Evolutionary conservation across 805 yeast genomes (phyloP).

Genomic region (Suhomyces faveliae): DNA sequence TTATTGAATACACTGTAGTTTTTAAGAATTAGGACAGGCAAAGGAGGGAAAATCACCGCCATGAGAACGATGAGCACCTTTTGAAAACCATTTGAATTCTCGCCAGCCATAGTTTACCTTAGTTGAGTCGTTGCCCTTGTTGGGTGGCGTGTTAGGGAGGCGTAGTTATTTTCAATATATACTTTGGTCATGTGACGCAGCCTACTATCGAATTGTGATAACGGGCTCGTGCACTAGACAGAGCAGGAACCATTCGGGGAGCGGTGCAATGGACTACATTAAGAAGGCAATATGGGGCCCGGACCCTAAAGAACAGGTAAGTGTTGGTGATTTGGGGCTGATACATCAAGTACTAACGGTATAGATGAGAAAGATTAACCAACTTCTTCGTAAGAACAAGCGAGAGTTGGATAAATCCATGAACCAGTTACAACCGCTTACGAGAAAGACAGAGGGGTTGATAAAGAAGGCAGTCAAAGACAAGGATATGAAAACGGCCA

Average conservation of each 20-base stretch:
- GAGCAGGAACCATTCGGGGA: background rate
- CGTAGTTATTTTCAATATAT: background rate
- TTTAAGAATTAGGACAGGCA: constrained; percentile 33
- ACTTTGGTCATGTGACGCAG: background rate
- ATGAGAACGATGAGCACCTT: constrained; percentile 27
- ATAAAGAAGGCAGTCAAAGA: constrained; percentile 75
- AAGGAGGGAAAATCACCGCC: constrained; percentile 38
- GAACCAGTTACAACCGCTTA: constrained; percentile 53
- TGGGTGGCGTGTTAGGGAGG: background rate
- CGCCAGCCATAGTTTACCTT: background rate
- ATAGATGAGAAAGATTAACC: constrained; percentile 70
- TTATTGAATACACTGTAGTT: constrained; percentile 30
- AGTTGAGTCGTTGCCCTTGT: background rate
- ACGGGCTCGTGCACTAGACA: background rate
- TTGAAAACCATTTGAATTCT: constrained; percentile 9
- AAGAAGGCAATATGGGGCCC: constrained; percentile 95
- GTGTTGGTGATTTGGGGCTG: constrained; percentile 15
- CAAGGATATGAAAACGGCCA: constrained; percentile 73
- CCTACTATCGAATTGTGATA: background rate
- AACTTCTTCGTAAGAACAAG: constrained; percentile 76
- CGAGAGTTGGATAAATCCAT: constrained; percentile 83
- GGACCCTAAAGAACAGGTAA: constrained; percentile 83
- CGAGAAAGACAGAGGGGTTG: constrained; percentile 73
- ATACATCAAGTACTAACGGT: constrained; percentile 8
- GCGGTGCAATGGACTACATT: constrained; percentile 64